A percentile compares a stretch with the other conserved stretches of the same genome.
phyloP scores from a whole-genome alignment of 768 basidiomycete genomes.

The Suillus occidentalis region DNA sequence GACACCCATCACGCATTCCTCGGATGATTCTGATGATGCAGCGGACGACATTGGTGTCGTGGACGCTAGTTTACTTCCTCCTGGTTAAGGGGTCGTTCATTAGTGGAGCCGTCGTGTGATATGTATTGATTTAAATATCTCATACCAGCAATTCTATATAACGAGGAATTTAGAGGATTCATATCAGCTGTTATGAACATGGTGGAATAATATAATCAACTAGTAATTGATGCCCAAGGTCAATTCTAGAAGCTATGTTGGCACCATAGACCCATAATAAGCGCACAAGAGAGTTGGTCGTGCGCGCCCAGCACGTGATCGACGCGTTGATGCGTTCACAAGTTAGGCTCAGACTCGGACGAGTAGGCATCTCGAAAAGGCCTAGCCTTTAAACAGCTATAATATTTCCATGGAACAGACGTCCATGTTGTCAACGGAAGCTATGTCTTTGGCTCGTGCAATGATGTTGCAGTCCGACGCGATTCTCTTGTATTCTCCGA shows the following conservation, averaged over 20 bases:
- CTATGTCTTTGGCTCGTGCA: neutral
- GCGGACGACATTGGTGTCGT: constrained; percentile 58
- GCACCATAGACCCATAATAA: neutral
- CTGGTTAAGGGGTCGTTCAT: constrained; percentile 57
- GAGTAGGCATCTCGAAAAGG: neutral
- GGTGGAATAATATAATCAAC: neutral
- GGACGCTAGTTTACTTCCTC: constrained; percentile 91
- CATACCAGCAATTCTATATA: neutral
- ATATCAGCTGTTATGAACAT: no score
- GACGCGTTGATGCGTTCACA: no score
- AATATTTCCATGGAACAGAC: neutral
- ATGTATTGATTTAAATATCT: neutral
- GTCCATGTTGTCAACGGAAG: neutral
- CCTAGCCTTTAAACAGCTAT: neutral
- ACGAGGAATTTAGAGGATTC: neutral
- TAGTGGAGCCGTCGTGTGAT: neutral
- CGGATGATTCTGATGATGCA: constrained; percentile 57
- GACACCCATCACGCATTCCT: constrained; percentile 72
- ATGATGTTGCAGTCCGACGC: neutral
- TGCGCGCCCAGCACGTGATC: no score
- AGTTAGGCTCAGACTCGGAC: neutral
- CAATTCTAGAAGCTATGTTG: neutral
- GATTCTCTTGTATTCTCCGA: neutral
- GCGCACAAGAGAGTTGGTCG: no score
- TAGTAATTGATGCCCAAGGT: neutral